Percentiles rank a stretch among this genome's conserved stretches.
phyloP scores from a whole-genome alignment of 1,284 basidiomycete species.

The Cutaneotrichosporon sp. region DNA sequence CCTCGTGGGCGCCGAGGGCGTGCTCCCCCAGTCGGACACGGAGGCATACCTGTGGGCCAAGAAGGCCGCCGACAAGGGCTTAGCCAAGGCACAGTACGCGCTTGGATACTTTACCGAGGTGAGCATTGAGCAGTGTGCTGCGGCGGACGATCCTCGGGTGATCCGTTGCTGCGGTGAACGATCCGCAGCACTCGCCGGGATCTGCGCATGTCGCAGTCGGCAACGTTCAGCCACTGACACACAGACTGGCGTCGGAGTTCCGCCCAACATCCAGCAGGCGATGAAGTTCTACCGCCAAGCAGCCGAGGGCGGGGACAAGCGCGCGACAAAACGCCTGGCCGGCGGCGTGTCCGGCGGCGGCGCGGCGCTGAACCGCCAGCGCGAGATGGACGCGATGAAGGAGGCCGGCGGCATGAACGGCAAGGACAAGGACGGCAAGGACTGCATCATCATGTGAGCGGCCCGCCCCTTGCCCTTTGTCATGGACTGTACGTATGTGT shows the following conservation, averaged over 20 bases:
- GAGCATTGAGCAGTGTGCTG: too few relatives aligned
- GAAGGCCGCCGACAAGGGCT: constrained; percentile 83
- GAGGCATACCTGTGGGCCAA: constrained; percentile 95
- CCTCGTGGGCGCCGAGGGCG: constrained; percentile 94
- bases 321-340: constrained; percentile 77
- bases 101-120: constrained; percentile 94
- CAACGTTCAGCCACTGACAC: constrained; percentile 3
- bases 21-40: constrained; percentile 95
- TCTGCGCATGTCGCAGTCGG: neutral
- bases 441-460: constrained; percentile 77
- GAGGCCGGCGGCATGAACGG: constrained; percentile 41
- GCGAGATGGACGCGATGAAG: constrained; percentile 50
- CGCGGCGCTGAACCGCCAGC: constrained; percentile 44
- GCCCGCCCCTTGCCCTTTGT: too few relatives aligned
- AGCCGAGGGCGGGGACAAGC: constrained; percentile 91
- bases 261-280: constrained; percentile 67
- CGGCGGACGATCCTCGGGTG: too few relatives aligned
- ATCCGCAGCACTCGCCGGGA: neutral
- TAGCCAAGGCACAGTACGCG: constrained; percentile 93
- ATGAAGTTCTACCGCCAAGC: constrained; percentile 84
- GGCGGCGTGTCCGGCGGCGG: constrained; percentile 45
- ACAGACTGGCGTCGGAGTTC: constrained; percentile 77
- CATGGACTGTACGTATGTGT: neutral
- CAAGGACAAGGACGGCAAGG: constrained; percentile 59
- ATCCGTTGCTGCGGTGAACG: too few relatives aligned